Conservation (phyloP, 345 rosid species). For the Lagerstroemia speciosa region DNA sequence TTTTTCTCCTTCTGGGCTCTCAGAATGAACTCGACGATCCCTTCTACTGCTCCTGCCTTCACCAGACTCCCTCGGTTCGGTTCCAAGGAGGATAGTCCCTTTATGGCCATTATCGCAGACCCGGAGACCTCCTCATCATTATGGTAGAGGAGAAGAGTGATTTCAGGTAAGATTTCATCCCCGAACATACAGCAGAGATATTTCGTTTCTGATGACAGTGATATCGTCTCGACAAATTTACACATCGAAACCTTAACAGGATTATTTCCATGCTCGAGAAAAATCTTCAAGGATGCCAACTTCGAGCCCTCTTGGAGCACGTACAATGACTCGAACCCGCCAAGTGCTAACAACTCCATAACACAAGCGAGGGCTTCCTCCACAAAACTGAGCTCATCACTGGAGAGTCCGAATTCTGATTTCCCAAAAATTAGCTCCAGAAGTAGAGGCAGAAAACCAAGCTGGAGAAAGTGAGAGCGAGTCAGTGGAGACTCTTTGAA, state of each 20-base stretch:
- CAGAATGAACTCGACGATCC: conserved; percentile 26
- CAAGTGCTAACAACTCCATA: conserved; percentile 23
- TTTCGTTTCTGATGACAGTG: conserved; percentile 29
- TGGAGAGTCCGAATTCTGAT: conserved; percentile 16
- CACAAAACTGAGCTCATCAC: conserved; percentile 19
- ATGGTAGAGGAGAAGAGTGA: conserved; percentile 20
- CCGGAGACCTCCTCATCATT: conserved; percentile 15
- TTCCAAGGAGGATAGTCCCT: conserved; percentile 31
- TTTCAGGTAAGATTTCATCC: conserved; percentile 13
- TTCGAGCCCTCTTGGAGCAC: conserved; percentile 30
- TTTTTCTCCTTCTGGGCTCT: conserved; percentile 17
- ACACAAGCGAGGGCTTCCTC: conserved; percentile 32
- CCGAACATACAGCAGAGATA: conserved; percentile 27
- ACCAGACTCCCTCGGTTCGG: conserved; percentile 27
- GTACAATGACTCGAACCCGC: conserved; percentile 18
- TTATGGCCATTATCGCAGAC: conserved; percentile 33
- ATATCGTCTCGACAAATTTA: conserved; percentile 27
- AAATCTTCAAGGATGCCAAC: conserved; percentile 20
- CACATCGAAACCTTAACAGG: conserved; percentile 31
- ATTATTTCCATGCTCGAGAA: conserved; percentile 24
- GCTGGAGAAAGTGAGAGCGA: conserved; percentile 19
- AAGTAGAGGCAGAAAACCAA: conserved; percentile 38
- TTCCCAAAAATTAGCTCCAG: conserved; percentile 27
- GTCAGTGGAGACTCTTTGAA: conserved; percentile 20
- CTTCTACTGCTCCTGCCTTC: conserved; percentile 22